Conservation (phyloP, 345 rosid species). For the Combretum micranthum region DNA sequence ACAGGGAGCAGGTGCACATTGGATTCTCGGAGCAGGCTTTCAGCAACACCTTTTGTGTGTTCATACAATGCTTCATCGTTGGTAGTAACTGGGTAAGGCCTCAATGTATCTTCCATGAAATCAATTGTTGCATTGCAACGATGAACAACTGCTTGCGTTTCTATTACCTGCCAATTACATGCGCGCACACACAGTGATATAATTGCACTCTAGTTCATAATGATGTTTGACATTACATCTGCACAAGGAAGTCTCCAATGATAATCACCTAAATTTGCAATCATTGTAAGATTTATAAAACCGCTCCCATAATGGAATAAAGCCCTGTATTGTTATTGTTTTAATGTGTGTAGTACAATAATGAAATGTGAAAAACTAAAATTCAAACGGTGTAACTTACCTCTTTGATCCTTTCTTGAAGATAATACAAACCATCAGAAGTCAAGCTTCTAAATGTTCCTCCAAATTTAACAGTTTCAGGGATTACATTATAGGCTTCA, state of each 20-base stretch:
- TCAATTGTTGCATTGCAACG: constrained; percentile 37
- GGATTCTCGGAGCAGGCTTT: constrained; percentile 33
- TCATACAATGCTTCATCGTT: constrained; percentile 39
- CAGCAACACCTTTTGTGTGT: constrained; percentile 36
- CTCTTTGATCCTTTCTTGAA: constrained; percentile 37
- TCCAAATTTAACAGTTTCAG: constrained; percentile 36
- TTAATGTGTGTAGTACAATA: no score
- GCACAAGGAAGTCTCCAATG: no score
- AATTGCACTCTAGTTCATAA: background rate
- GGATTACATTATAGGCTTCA: constrained; percentile 36
- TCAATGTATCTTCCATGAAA: constrained; percentile 34
- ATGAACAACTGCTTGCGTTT: constrained; percentile 42
- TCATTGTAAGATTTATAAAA: no score
- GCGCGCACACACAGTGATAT: no score
- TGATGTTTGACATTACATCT: background rate
- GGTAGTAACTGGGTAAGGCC: constrained; percentile 36
- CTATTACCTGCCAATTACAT: constrained; percentile 23
- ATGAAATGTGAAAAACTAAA: no score
- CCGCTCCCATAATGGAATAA: no score
- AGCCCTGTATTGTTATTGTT: no score
- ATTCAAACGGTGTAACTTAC: constrained; percentile 10
- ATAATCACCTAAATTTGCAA: no score
- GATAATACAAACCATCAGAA: constrained; percentile 25
- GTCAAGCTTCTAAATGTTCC: constrained; percentile 47
- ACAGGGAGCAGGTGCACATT: constrained; percentile 23